Conservation (phyloP, 441 rosid species). For the Lepidium campestre region DNA sequence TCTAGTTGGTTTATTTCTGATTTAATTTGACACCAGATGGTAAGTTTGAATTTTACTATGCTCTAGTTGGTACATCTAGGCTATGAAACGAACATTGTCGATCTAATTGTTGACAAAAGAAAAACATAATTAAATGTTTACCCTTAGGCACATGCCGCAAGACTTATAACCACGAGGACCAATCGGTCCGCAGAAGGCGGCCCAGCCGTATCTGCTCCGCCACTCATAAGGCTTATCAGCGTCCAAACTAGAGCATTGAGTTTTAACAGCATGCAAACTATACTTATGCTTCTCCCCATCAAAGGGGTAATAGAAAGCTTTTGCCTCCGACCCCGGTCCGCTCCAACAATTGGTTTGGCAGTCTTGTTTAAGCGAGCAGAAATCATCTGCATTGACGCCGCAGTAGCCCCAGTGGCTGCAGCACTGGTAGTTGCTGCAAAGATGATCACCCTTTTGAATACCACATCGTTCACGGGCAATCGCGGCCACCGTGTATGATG, state of each 20-base stretch:
- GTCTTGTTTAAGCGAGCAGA: slow-evolving; percentile 34
- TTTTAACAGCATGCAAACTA: slow-evolving; percentile 35
- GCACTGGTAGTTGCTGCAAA: slow-evolving; percentile 38
- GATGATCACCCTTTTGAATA: slow-evolving; percentile 36
- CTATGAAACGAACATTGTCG: no score
- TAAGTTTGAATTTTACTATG: no score
- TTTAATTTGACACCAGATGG: no score
- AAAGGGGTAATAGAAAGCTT: slow-evolving; percentile 47
- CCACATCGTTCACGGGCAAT: slow-evolving; percentile 40
- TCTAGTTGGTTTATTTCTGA: no score
- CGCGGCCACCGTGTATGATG: background rate
- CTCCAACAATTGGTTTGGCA: slow-evolving; percentile 40
- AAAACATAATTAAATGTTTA: background rate
- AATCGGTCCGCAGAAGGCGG: slow-evolving; percentile 43
- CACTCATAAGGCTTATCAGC: slow-evolving; percentile 45
- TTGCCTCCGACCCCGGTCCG: slow-evolving; percentile 30
- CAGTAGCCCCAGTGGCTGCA: slow-evolving; percentile 50
- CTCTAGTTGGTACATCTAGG: no score
- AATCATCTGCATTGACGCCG: slow-evolving; percentile 41
- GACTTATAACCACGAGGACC: slow-evolving; percentile 48
- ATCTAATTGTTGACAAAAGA: no score
- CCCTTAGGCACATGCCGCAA: slow-evolving; percentile 58
- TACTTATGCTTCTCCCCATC: slow-evolving; percentile 36
- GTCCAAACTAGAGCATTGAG: slow-evolving; percentile 48
- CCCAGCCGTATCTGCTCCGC: slow-evolving; percentile 56